Percentiles rank a stretch among this genome's conserved stretches.
Evolutionary conservation across 1,284 basidiomycete genomes (phyloP).

Genomic region (Cutaneotrichosporon cavernicola): DNA sequence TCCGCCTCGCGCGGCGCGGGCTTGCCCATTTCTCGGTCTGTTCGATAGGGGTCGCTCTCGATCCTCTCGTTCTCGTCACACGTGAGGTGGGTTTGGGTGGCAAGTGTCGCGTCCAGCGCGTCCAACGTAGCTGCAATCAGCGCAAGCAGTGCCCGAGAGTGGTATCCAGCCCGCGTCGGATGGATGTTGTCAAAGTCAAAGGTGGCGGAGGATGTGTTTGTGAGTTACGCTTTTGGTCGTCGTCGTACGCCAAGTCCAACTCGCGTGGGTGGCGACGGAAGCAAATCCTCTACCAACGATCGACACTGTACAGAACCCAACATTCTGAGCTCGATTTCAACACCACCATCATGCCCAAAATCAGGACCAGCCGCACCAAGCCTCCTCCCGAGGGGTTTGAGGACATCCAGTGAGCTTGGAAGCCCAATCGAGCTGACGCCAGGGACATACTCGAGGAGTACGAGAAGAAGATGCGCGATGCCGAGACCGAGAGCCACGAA

Average conservation of each 20-base stretch:
- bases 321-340: not conserved
- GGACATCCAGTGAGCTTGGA: constrained; percentile 69
- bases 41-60: not conserved
- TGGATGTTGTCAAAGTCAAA: not conserved
- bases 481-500: constrained; percentile 95
- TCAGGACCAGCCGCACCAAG: constrained; percentile 90
- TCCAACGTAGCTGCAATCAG: not conserved
- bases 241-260: not conserved
- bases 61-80: not conserved
- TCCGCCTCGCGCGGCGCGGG: constrained; percentile 12
- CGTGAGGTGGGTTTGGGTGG: not conserved
- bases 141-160: not conserved
- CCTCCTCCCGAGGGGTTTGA: constrained; percentile 95
- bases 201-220: not conserved
- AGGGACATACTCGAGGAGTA: constrained; percentile 86
- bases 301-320: not conserved
- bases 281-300: not conserved
- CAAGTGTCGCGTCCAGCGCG: not conserved
- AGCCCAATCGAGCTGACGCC: constrained; percentile 64
- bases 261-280: constrained; percentile 2
- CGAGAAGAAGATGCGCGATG: constrained; percentile 94
- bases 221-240: not conserved
- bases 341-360: constrained; percentile 76
- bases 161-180: not conserved
- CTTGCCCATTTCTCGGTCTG: constrained; percentile 15